Percentiles rank a stretch among this genome's conserved stretches.
phyloP scores from a whole-genome alignment of 1,284 basidiomycete genomes.

The Trichosporon asahii region DNA sequence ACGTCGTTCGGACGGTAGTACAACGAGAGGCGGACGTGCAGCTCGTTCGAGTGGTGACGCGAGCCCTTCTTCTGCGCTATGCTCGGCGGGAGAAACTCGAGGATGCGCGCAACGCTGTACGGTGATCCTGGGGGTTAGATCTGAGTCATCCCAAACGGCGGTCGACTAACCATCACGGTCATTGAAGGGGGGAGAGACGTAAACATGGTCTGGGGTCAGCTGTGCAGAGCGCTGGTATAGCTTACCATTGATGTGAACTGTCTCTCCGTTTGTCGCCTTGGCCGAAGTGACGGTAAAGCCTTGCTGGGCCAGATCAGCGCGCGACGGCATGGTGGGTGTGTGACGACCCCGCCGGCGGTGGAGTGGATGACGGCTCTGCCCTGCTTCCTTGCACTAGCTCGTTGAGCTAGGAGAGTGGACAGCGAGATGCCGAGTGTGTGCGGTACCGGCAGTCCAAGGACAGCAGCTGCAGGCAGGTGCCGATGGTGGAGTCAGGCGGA shows the following conservation, averaged over 20 bases:
- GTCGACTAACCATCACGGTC: constrained; percentile 68
- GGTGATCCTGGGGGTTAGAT: constrained; percentile 56
- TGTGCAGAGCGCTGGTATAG: neutral
- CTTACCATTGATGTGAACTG: constrained; percentile 46
- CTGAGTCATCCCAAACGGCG: neutral
- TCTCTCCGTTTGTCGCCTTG: constrained; percentile 48
- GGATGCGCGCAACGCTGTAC: constrained; percentile 89
- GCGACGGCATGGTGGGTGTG: constrained; percentile 15
- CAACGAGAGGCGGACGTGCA: constrained; percentile 75
- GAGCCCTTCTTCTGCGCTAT: constrained; percentile 41
- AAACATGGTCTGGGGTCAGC: constrained; percentile 74
- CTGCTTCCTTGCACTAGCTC: constrained; percentile 9
- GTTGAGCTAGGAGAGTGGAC: neutral
- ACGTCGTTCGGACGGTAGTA: constrained; percentile 74
- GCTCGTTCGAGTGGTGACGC: constrained; percentile 30
- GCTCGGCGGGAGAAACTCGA: constrained; percentile 81
- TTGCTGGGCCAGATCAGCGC: constrained; percentile 35
- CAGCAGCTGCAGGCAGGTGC: constrained; percentile 7
- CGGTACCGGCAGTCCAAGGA: constrained; percentile 5
- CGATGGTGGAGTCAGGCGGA: neutral
- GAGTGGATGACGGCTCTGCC: neutral
- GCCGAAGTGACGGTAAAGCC: constrained; percentile 37
- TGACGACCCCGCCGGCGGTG: neutral
- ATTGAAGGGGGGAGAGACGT: constrained; percentile 73
- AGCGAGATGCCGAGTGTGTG: constrained; percentile 4